Conservation (phyloP, 768 basidiomycete species). For the Leucogyrophana mollusca region DNA sequence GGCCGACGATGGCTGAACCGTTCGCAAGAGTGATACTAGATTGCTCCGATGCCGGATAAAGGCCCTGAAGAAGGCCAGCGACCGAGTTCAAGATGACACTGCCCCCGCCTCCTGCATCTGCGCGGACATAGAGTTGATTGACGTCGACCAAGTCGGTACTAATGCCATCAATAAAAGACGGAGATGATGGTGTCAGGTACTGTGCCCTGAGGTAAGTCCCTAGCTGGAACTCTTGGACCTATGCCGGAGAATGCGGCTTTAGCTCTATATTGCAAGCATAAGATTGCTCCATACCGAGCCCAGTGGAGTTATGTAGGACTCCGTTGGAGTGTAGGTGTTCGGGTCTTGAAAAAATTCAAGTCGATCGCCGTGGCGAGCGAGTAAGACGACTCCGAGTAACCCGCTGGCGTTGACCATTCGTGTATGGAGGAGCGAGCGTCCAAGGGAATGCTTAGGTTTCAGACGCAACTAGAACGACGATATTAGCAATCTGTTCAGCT, state of each 20-base stretch:
- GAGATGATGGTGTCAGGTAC: constrained; percentile 59
- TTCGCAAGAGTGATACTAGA: constrained; percentile 16
- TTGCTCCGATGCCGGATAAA: constrained; percentile 9
- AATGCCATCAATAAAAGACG: constrained; percentile 63
- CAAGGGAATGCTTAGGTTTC: too few species aligned
- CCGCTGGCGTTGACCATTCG: constrained; percentile 7
- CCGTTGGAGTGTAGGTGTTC: constrained; percentile 52
- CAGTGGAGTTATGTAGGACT: constrained; percentile 63
- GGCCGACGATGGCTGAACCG: constrained; percentile 10
- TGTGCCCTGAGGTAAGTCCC: constrained; percentile 54
- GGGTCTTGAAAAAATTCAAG: constrained; percentile 66
- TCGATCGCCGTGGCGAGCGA: constrained; percentile 73
- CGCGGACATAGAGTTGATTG: constrained; percentile 63
- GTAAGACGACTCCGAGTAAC: constrained; percentile 65
- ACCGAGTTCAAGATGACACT: constrained; percentile 24
- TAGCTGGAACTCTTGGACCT: constrained; percentile 64
- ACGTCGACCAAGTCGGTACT: constrained; percentile 64
- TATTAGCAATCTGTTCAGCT: too few species aligned
- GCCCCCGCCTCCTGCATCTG: constrained; percentile 76
- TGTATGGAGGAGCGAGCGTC: background rate
- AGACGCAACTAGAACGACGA: too few species aligned
- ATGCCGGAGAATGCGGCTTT: too few species aligned
- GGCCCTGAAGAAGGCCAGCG: constrained; percentile 12
- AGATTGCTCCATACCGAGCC: constrained; percentile 49
- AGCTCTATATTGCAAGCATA: too few species aligned